Conservation (phyloP, 2,329 filamentous ascomycete species). For the Alternaria infectoria region DNA sequence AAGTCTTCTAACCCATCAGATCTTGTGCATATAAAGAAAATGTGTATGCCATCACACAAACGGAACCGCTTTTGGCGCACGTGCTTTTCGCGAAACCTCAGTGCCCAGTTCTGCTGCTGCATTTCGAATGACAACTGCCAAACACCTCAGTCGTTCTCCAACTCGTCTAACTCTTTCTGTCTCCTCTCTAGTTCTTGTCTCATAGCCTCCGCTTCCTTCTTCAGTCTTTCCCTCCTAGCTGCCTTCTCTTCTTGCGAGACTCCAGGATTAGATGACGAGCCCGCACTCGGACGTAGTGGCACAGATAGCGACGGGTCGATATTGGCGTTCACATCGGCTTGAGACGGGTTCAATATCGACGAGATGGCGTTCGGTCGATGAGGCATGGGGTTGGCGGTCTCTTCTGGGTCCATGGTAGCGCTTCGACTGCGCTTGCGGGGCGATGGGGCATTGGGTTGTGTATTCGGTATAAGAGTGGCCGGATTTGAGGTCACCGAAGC, state of each 20-base stretch:
- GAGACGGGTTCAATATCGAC: conserved; percentile 41
- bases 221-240: conserved; percentile 38
- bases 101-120: not conserved
- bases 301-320: conserved; percentile 43
- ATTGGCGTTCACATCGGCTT: conserved; percentile 29
- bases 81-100: not conserved
- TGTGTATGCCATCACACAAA: not conserved
- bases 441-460: conserved; percentile 28
- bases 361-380: conserved; percentile 45
- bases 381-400: conserved; percentile 31
- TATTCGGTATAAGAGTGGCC: conserved; percentile 16
- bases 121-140: not conserved
- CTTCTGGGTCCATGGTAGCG: conserved; percentile 38
- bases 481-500: conserved; percentile 23
- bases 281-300: conserved; percentile 23
- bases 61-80: not conserved
- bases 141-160: conserved; percentile 35
- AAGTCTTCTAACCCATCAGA: not conserved
- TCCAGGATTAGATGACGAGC: conserved; percentile 23
- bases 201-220: conserved; percentile 41
- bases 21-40: not conserved
- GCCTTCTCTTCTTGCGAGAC: conserved; percentile 37
- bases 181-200: conserved; percentile 36
- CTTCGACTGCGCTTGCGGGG: conserved; percentile 48
- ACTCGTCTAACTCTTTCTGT: conserved; percentile 39